phyloP scores from a whole-genome alignment of 2,329 filamentous ascomycete species.

The Epichloe uncinata region DNA sequence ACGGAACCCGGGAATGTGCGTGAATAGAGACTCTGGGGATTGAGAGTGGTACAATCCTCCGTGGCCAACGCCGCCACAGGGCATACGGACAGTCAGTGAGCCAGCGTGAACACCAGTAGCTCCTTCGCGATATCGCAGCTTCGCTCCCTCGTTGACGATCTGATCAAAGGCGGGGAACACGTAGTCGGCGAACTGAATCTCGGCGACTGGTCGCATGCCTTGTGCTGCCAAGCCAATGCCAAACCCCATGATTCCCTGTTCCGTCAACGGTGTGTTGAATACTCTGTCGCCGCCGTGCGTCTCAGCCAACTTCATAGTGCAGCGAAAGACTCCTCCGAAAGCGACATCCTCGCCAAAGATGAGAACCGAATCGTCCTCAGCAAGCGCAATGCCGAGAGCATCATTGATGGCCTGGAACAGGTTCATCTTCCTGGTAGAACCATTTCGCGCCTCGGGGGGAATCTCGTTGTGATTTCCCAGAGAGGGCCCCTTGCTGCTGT shows the following conservation, averaged over 20 bases:
- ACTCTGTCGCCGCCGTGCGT: constrained; percentile 80
- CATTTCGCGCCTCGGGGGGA: constrained; percentile 51
- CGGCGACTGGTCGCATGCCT: constrained; percentile 84
- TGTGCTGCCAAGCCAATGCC: constrained; percentile 81
- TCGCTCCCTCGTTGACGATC: constrained; percentile 85
- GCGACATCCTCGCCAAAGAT: constrained; percentile 96
- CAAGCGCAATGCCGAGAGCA: constrained; percentile 69
- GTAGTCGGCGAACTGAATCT: constrained; percentile 94
- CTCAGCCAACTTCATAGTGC: constrained; percentile 78
- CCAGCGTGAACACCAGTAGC: constrained; percentile 47
- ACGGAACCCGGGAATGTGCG: constrained; percentile 71
- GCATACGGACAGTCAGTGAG: constrained; percentile 80
- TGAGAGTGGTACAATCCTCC: constrained; percentile 82
- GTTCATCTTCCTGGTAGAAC: constrained; percentile 76
- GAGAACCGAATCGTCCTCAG: constrained; percentile 71
- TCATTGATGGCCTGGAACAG: constrained; percentile 90
- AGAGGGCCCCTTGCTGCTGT: constrained; percentile 55
- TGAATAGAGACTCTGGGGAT: constrained; percentile 78
- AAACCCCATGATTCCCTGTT: constrained; percentile 91
- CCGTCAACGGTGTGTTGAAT: constrained; percentile 90
- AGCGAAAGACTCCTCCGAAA: constrained; percentile 92
- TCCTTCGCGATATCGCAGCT: constrained; percentile 67
- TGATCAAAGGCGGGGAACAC: constrained; percentile 89
- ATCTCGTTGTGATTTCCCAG: constrained; percentile 57
- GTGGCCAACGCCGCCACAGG: constrained; percentile 78